A percentile compares a stretch with the other conserved stretches of the same genome.
Conservation (phyloP, 805 yeast species). For the Candida vaughaniae region DNA sequence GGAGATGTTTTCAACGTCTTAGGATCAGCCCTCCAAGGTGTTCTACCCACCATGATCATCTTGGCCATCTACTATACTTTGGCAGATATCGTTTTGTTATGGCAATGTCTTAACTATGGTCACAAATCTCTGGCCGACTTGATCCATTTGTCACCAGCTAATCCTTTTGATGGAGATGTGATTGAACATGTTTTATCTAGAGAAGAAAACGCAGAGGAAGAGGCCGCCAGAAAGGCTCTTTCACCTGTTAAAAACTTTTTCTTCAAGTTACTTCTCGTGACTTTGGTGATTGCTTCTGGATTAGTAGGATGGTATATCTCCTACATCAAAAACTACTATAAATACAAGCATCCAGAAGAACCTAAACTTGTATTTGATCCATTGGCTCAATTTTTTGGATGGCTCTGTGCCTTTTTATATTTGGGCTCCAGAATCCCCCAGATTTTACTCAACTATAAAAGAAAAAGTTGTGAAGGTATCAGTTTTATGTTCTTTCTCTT, state of each 20-base stretch:
- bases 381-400: conserved; percentile 85
- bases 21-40: conserved; percentile 88
- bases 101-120: conserved; percentile 83
- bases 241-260: conserved; percentile 11
- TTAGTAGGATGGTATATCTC: conserved; percentile 84
- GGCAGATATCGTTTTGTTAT: conserved; percentile 81
- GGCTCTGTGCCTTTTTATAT: conserved; percentile 71
- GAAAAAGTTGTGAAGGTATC: conserved; percentile 94
- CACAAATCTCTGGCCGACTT: conserved; percentile 60
- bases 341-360: conserved; percentile 26
- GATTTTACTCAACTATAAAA: conserved; percentile 74
- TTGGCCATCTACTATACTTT: conserved; percentile 89
- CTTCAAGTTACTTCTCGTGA: conserved; percentile 51
- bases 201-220: conserved; percentile 27
- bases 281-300: conserved; percentile 72
- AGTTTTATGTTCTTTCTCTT: conserved; percentile 90
- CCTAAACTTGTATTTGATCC: conserved; percentile 62
- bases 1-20: conserved; percentile 93
- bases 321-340: conserved; percentile 46
- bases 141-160: conserved; percentile 84
- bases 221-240: conserved; percentile 22
- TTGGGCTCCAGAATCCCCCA: conserved; percentile 93
- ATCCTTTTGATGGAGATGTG: conserved; percentile 72
- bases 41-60: conserved; percentile 90
- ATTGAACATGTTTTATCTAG: conserved; percentile 58